Conservation (phyloP, 2,329 filamentous ascomycete genomes). For the Teratosphaeria pseudoeucalypti region DNA sequence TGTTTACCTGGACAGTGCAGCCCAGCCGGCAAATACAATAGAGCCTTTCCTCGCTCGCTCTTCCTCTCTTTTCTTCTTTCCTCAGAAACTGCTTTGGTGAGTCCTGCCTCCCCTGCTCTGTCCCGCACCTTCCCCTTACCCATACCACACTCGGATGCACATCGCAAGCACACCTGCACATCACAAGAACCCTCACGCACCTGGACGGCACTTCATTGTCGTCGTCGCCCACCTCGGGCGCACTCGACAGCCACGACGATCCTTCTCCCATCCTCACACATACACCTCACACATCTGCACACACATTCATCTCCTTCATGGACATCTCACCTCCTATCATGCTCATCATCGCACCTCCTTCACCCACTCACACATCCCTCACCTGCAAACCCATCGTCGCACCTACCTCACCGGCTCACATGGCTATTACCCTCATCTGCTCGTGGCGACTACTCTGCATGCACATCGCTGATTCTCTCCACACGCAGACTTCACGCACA, state of each 20-base stretch:
- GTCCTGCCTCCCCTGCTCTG: not conserved
- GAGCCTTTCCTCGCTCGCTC: not conserved
- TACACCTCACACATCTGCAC: not conserved
- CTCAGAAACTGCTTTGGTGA: not conserved
- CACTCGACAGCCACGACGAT: not conserved
- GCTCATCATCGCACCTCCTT: not conserved
- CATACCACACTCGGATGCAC: not conserved
- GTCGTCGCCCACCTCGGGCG: not conserved
- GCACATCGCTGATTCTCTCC: not conserved
- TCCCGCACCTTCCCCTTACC: not conserved
- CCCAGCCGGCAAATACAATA: not conserved
- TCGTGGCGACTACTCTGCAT: not conserved
- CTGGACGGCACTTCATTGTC: not conserved
- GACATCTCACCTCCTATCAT: not conserved
- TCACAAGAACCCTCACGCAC: not conserved
- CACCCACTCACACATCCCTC: not conserved
- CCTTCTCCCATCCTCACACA: not conserved
- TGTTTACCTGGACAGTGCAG: not conserved
- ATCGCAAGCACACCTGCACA: not conserved
- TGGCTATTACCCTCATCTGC: not conserved
- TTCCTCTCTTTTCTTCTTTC: not conserved
- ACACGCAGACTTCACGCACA: not conserved
- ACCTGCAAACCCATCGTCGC: not conserved
- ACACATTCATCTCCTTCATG: not conserved
- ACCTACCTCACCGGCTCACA: not conserved